Evolutionary conservation across 192 early-diverging fungal genomes (phyloP), one percentile per base, ranked within the genome.

Genomic region (Entophlyctis helioformis): DNA sequence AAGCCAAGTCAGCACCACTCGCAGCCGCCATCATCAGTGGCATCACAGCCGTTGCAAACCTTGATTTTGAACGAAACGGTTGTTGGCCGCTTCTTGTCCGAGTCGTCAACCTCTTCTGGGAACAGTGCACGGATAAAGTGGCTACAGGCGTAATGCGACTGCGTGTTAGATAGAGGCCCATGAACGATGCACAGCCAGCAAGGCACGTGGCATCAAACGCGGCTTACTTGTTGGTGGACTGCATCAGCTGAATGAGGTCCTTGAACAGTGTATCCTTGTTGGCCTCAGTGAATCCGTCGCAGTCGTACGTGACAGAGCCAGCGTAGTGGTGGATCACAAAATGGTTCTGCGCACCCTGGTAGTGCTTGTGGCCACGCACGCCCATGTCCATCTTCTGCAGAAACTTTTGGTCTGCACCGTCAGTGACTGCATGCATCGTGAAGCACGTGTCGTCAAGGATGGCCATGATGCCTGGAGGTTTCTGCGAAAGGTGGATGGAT

Each of bases 1-100:
- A n/a, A n/a, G n/a, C n/a, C n/a, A n/a, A n/a, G n/a, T n/a, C n/a
- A n/a, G n/a, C n/a, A n/a, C n/a, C n/a, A n/a, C n/a, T n/a, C n/a
- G n/a, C n/a, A n/a, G n/a, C n/a, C n/a, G n/a, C n/a, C n/a, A n/a
- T n/a, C n/a, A n/a, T 31, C 11, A 11, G 29, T 11, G 6, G 29
- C 29, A 8, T 31, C 29, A 48, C 8, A 25, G 24, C 7, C 19
- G 37, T 42, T 77, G 32, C 75, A 81, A 11, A 61, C 52, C 67
- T 93, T 96, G 62, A 98, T 98, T 57, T 93, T 95, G 59, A 91
- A 87, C 49, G 89, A 84, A 23, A 90, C 90, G 20, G 95, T 98
- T 4, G 95, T 91, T 23, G 95, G 95, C n/a, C 95, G 81, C 64
- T 90, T 92, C 60, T 92, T 89, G 52, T 82, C 86, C 53, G 83